Percentiles rank a stretch among this genome's conserved stretches.
Evolutionary conservation across 116 monocot genomes (phyloP).

Genomic region (Posidonia oceanica): DNA sequence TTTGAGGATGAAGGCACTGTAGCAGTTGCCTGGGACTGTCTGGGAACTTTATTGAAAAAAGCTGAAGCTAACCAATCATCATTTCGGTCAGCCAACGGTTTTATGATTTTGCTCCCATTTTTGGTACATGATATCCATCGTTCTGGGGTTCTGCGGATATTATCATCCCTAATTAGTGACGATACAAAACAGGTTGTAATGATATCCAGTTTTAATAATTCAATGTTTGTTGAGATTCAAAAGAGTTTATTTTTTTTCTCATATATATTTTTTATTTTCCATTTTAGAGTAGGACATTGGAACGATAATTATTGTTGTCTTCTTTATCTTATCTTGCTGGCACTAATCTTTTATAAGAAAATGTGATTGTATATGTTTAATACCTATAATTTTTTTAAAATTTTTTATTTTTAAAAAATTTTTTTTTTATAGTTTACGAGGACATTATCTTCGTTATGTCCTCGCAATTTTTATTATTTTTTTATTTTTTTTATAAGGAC

Average conservation of each 20-base stretch:
- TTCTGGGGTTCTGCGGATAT: conserved; percentile 62
- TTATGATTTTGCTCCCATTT: conserved; percentile 68
- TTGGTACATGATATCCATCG: conserved; percentile 83
- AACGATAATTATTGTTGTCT: background rate
- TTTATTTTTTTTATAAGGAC: too few relatives aligned
- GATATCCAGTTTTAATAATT: background rate
- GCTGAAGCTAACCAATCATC: conserved; percentile 82
- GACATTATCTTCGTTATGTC: too few relatives aligned
- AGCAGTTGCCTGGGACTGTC: conserved; percentile 86
- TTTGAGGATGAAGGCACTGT: conserved; percentile 85
- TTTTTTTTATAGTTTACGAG: too few relatives aligned
- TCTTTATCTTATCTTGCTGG: background rate
- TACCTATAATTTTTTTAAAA: too few relatives aligned
- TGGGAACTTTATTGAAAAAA: conserved; percentile 77
- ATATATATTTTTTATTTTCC: background rate
- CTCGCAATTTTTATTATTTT: too few relatives aligned
- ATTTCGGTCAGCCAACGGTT: conserved; percentile 74
- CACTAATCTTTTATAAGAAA: background rate
- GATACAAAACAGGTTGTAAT: conserved; percentile 74
- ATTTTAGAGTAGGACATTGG: too few relatives aligned
- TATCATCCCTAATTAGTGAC: conserved; percentile 85
- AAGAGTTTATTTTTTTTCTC: background rate
- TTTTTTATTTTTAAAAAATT: too few relatives aligned
- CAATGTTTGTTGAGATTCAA: background rate
- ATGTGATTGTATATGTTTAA: background rate